phyloP scores from a whole-genome alignment of 164 flowering plant species.

The Macadamia tetraphylla region DNA sequence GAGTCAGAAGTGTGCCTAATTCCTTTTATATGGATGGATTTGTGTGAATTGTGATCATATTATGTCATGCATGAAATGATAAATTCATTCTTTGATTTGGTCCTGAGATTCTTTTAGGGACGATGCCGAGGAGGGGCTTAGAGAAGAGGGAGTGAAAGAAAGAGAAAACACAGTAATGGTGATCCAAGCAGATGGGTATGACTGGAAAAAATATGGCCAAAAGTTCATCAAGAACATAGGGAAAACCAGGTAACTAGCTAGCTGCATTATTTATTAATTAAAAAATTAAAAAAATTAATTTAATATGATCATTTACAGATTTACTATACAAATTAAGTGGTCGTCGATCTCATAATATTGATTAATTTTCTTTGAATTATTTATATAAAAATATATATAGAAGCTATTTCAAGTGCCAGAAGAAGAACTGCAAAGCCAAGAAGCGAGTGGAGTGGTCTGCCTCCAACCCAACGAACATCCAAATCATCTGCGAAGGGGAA shows the following conservation, averaged over 20 bases:
- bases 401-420: slow-evolving; percentile 27
- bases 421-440: slow-evolving; percentile 13
- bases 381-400: not conserved
- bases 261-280: too few species aligned
- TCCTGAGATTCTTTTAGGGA: not conserved
- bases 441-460: slow-evolving; percentile 22
- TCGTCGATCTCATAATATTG: too few species aligned
- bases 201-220: slow-evolving; percentile 29
- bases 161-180: not conserved
- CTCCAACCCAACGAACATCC: not conserved
- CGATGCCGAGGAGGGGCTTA: not conserved
- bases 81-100: too few species aligned
- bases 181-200: slow-evolving; percentile 22
- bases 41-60: too few species aligned
- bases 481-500: slow-evolving; percentile 11
- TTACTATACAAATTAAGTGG: too few species aligned
- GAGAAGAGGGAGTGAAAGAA: not conserved
- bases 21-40: too few species aligned
- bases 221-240: slow-evolving; percentile 21
- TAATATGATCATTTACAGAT: too few species aligned
- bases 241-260: slow-evolving; percentile 12
- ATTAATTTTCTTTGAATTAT: not conserved
- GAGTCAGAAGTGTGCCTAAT: too few species aligned
- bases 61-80: too few species aligned
- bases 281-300: too few species aligned